A percentile compares a stretch with the other conserved stretches of the same genome.
Evolutionary conservation across 129 eudicot genomes (phyloP).

Genomic region (Deinandra increscens): DNA sequence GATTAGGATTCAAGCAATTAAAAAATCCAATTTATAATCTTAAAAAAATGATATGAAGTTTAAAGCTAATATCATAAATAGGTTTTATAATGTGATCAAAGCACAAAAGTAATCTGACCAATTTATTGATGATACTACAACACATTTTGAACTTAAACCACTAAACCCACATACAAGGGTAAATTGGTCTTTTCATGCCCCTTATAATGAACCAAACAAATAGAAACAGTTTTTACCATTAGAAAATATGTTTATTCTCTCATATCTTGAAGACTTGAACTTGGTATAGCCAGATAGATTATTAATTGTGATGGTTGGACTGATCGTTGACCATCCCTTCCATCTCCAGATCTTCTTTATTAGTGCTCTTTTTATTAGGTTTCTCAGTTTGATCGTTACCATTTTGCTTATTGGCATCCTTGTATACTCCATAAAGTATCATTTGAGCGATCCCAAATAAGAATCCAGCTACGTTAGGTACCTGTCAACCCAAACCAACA

Average conservation of each 20-base stretch:
- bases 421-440: constrained; percentile 55
- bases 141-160: constrained; percentile 19
- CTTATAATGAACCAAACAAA: neutral
- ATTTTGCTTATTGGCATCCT: constrained; percentile 33
- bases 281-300: constrained; percentile 21
- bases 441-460: constrained; percentile 58
- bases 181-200: neutral
- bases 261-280: neutral
- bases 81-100: neutral
- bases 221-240: constrained; percentile 6
- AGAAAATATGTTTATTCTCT: constrained; percentile 15
- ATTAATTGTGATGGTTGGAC: neutral
- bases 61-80: neutral
- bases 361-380: neutral
- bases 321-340: constrained; percentile 18
- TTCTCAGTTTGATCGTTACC: constrained; percentile 9
- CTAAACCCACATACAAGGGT: constrained; percentile 11
- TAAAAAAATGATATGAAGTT: too few species aligned
- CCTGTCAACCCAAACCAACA: constrained; percentile 32
- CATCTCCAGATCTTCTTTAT: constrained; percentile 20
- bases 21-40: neutral
- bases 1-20: too few species aligned
- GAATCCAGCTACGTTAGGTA: constrained; percentile 65
- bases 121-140: neutral
- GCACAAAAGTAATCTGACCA: neutral